These are phyloP conservation scores for Trichocladium uniseriatum DNA, from an alignment of 495 filamentous ascomycete genomes.

Conservation along the genomic window DNA sequence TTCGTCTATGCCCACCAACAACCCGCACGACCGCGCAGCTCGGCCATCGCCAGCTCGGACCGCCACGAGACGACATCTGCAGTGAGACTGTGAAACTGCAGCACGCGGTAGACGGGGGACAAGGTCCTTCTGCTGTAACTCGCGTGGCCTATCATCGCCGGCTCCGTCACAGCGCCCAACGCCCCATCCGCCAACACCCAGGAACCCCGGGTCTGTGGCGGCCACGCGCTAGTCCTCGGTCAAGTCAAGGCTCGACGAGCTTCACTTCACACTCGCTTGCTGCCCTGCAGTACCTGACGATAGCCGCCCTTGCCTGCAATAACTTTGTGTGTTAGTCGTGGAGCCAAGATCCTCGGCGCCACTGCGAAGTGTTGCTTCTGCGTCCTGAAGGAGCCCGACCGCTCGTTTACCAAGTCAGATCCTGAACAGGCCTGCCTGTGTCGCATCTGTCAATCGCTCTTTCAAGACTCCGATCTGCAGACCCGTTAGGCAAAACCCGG, in stretches of 20 bases:
- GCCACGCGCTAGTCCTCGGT: slow-evolving; percentile 2
- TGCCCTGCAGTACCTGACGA: neutral
- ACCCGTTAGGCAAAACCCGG: slow-evolving; percentile 12
- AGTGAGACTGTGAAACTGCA: slow-evolving; percentile 8
- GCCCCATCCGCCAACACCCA: slow-evolving; percentile 19
- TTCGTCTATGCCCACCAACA: neutral
- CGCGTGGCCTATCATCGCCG: slow-evolving; percentile 10
- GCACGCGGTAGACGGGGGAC: slow-evolving; percentile 11
- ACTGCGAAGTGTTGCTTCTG: slow-evolving; percentile 11
- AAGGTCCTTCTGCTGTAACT: slow-evolving; percentile 4
- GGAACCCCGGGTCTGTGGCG: slow-evolving; percentile 14
- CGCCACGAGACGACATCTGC: neutral
- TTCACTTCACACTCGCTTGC: slow-evolving; percentile 18
- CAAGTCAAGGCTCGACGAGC: neutral
- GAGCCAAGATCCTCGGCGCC: slow-evolving; percentile 15
- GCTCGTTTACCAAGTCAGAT: slow-evolving; percentile 10
- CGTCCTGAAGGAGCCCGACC: slow-evolving; percentile 6
- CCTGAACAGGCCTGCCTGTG: slow-evolving; percentile 16
- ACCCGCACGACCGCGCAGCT: slow-evolving; percentile 1
- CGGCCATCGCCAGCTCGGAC: slow-evolving; percentile 2
- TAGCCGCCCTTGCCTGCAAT: neutral
- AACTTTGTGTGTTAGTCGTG: neutral
- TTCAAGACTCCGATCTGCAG: slow-evolving; percentile 22
- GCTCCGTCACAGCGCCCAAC: slow-evolving; percentile 12
- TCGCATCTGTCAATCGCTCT: slow-evolving; percentile 21